A percentile compares a stretch with the other conserved stretches of the same genome.
Conservation (phyloP, 768 basidiomycete species). For the Dioszegia crocea region DNA sequence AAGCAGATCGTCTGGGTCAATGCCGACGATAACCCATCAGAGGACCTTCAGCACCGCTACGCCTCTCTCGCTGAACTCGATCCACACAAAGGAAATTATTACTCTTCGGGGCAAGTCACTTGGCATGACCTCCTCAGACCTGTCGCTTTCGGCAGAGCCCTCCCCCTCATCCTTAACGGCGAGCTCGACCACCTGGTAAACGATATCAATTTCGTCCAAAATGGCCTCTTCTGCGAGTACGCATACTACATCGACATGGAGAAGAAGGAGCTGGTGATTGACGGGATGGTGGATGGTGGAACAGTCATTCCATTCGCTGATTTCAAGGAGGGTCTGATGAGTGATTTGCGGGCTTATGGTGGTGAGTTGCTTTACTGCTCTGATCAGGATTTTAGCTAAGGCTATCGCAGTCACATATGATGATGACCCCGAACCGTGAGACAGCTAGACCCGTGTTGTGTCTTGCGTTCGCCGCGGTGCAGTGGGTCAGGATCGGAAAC, state of each 20-base stretch:
- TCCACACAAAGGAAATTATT: too few relatives aligned
- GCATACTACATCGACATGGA: constrained; percentile 11
- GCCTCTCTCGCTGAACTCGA: too few relatives aligned
- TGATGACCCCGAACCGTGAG: too few relatives aligned
- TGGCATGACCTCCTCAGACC: not conserved
- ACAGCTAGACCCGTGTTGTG: too few relatives aligned
- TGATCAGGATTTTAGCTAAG: too few relatives aligned
- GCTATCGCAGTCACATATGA: too few relatives aligned
- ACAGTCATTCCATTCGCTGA: not conserved
- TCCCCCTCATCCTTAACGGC: constrained; percentile 10
- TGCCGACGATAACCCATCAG: too few relatives aligned
- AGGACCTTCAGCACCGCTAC: too few relatives aligned
- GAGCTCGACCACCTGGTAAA: constrained; percentile 7
- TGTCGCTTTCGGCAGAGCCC: not conserved
- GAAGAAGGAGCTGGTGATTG: not conserved
- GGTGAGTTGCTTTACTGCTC: not conserved
- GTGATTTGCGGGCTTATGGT: not conserved
- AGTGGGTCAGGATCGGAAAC: too few relatives aligned
- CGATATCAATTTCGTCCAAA: too few relatives aligned
- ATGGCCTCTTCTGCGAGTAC: not conserved
- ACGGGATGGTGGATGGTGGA: not conserved
- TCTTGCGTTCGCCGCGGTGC: too few relatives aligned
- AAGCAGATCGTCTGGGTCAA: too few relatives aligned
- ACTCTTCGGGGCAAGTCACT: not conserved
- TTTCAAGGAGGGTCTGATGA: not conserved